A percentile compares a stretch with the other conserved stretches of the same genome.
Evolutionary conservation across 768 basidiomycete species (phyloP).

Genomic region (Pleurotus cornucopiae): DNA sequence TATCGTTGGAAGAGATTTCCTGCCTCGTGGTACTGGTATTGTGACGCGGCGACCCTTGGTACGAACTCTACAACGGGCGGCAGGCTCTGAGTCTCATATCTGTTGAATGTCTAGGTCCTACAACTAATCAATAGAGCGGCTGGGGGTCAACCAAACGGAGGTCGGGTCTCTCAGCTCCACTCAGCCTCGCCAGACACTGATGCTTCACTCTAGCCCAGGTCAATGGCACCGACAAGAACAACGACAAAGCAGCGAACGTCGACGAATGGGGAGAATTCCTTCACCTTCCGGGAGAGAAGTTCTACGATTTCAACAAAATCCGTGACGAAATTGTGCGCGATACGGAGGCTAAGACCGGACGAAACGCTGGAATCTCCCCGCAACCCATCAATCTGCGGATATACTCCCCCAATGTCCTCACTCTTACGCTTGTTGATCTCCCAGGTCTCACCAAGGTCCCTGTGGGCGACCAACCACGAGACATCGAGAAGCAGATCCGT

Average conservation of each 20-base stretch:
- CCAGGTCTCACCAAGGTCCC: constrained; percentile 95
- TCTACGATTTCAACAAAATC: constrained; percentile 97
- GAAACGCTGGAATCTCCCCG: constrained; percentile 97
- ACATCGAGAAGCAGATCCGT: constrained; percentile 95
- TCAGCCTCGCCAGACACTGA: constrained; percentile 6
- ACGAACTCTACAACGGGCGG: constrained; percentile 19
- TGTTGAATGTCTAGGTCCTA: constrained; percentile 52
- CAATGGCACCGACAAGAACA: constrained; percentile 44
- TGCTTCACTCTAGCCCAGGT: constrained; percentile 30
- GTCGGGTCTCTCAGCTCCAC: constrained; percentile 29
- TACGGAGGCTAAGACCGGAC: constrained; percentile 97
- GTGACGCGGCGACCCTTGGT: constrained; percentile 96
- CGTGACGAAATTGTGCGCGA: constrained; percentile 94
- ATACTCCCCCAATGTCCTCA: constrained; percentile 95
- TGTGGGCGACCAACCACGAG: constrained; percentile 93
- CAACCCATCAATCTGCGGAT: constrained; percentile 96
- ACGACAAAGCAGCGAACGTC: constrained; percentile 77
- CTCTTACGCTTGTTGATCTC: constrained; percentile 94
- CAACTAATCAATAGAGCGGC: constrained; percentile 90
- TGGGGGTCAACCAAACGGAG: constrained; percentile 28
- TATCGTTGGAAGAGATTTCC: constrained; percentile 96
- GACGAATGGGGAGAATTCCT: constrained; percentile 99
- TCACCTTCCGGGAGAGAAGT: constrained; percentile 94
- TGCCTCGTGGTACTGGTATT: constrained; percentile 98
- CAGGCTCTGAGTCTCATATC: no score